These are phyloP conservation scores for Madurella mycetomatis DNA, from an alignment of 2,329 filamentous ascomycete genomes.

Conservation along the genomic window DNA sequence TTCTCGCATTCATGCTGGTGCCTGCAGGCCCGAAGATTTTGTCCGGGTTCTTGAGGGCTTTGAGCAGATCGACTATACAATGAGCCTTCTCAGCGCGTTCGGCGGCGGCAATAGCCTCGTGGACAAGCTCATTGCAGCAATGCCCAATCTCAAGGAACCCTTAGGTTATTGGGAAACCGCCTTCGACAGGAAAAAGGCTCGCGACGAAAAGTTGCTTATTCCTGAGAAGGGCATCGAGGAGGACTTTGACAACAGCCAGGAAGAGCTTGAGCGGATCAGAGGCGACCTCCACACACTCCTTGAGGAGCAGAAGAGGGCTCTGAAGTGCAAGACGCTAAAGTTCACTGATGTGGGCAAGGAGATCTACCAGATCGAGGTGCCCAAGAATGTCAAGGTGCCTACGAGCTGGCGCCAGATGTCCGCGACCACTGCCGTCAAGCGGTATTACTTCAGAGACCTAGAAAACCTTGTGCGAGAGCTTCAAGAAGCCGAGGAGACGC, in stretches of 20 bases:
- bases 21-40: constrained; percentile 89
- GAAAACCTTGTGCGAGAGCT: constrained; percentile 77
- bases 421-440: constrained; percentile 80
- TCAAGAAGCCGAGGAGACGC: constrained; percentile 91
- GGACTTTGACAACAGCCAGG: constrained; percentile 83
- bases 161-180: constrained; percentile 85
- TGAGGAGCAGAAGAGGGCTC: constrained; percentile 63
- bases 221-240: constrained; percentile 84
- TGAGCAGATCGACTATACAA: constrained; percentile 94
- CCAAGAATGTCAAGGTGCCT: constrained; percentile 79
- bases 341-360: constrained; percentile 91
- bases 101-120: constrained; percentile 78
- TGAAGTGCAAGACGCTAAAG: constrained; percentile 69
- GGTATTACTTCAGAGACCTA: constrained; percentile 87
- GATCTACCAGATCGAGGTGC: constrained; percentile 91
- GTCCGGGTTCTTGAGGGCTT: constrained; percentile 91
- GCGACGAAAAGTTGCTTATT: constrained; percentile 74
- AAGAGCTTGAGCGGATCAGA: constrained; percentile 71
- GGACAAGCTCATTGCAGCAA: constrained; percentile 72
- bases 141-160: constrained; percentile 76
- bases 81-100: constrained; percentile 70
- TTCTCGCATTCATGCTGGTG: constrained; percentile 86
- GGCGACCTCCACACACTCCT: constrained; percentile 67
- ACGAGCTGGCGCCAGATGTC: constrained; percentile 95
- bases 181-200: constrained; percentile 78